phyloP scores from a whole-genome alignment of 169 alveolate species.

The Cryptosporidium baileyi region DNA sequence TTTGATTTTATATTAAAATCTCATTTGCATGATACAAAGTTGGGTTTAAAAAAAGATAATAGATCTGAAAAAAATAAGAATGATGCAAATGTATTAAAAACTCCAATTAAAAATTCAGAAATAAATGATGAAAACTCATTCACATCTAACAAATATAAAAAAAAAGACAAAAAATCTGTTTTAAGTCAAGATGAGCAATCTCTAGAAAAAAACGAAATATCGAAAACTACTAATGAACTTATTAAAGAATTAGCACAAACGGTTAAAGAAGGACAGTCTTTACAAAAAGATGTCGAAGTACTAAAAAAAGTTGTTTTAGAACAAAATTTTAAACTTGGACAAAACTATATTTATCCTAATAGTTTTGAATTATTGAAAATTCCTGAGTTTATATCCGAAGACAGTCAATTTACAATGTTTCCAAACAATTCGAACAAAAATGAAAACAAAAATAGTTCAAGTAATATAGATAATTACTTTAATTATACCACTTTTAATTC shows the following conservation, averaged over 20 bases:
- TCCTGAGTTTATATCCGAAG: too few relatives aligned
- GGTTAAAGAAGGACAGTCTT: conserved; percentile 56
- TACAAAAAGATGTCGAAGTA: conserved; percentile 67
- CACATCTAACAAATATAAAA: conserved; percentile 13
- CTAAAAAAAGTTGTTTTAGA: conserved; percentile 56
- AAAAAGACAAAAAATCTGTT: neutral
- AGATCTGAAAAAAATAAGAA: neutral
- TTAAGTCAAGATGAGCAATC: neutral
- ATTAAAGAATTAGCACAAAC: conserved; percentile 52
- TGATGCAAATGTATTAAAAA: neutral
- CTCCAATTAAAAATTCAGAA: neutral
- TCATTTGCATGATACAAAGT: conserved; percentile 39
- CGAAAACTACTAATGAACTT: conserved; percentile 49
- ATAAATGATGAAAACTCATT: conserved; percentile 7
- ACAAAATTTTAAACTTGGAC: conserved; percentile 17
- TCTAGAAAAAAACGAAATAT: neutral
- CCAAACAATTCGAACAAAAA: too few relatives aligned
- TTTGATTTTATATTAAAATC: conserved; percentile 61
- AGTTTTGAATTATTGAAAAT: neutral
- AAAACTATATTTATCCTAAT: neutral
- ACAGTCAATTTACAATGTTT: too few relatives aligned
- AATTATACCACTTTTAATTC: too few relatives aligned
- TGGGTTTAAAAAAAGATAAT: neutral
- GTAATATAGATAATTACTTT: too few relatives aligned
- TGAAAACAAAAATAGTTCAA: too few relatives aligned